Conservation (phyloP, 306 rosid genomes). For the Quercus variabilis region DNA sequence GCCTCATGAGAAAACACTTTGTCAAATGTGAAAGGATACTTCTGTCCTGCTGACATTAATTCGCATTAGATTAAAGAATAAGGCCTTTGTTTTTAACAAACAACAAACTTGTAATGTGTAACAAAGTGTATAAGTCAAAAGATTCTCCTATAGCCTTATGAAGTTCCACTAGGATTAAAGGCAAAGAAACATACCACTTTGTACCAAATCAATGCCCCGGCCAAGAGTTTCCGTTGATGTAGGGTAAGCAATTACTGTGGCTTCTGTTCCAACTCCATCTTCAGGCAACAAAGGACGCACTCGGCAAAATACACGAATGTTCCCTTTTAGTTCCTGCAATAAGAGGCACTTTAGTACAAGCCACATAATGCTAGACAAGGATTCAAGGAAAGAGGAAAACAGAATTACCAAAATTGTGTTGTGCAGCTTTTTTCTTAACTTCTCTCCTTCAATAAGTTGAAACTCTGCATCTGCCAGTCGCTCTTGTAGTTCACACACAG, state of each 20-base stretch:
- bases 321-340: slow-evolving; percentile 84
- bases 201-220: slow-evolving; percentile 76
- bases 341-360: slow-evolving; percentile 13
- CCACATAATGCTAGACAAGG: neutral
- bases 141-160: neutral
- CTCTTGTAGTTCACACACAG: slow-evolving; percentile 48
- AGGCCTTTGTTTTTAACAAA: neutral
- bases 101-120: neutral
- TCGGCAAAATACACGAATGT: slow-evolving; percentile 91
- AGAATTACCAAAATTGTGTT: slow-evolving; percentile 76
- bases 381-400: neutral
- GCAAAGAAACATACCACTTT: slow-evolving; percentile 50
- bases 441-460: slow-evolving; percentile 76
- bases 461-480: slow-evolving; percentile 63
- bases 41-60: slow-evolving; percentile 61
- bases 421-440: slow-evolving; percentile 72
- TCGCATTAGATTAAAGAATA: neutral
- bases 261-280: slow-evolving; percentile 58
- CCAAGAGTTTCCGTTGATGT: slow-evolving; percentile 76
- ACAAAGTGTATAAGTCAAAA: neutral
- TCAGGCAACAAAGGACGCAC: slow-evolving; percentile 90
- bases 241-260: slow-evolving; percentile 66
- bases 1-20: slow-evolving; percentile 82
- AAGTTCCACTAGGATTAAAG: neutral
- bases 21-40: slow-evolving; percentile 82